Conservation (phyloP, 139 green algal genomes). For the Picochlorum sp. region DNA sequence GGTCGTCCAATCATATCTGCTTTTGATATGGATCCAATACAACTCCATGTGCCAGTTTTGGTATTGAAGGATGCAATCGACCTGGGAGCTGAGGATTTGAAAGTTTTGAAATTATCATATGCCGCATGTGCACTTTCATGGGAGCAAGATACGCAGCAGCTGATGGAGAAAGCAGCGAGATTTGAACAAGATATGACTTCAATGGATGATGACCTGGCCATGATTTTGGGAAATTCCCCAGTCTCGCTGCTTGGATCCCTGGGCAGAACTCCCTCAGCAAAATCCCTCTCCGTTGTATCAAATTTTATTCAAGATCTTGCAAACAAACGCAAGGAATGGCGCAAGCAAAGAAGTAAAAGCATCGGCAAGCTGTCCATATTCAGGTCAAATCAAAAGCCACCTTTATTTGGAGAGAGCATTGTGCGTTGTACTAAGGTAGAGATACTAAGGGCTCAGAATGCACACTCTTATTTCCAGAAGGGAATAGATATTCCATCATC, state of each 20-base stretch:
- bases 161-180: background rate
- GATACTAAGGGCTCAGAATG: too few species aligned
- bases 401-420: constrained; percentile 23
- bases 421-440: background rate
- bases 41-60: constrained; percentile 20
- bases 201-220: background rate
- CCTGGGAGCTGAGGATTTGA: background rate
- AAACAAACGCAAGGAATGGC: constrained; percentile 6
- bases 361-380: constrained; percentile 10
- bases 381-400: constrained; percentile 9
- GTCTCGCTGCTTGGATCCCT: background rate
- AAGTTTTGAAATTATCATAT: background rate
- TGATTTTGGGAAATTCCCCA: background rate
- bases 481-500: constrained; percentile 2
- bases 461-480: too few species aligned
- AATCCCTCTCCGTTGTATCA: constrained; percentile 6
- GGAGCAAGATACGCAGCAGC: background rate
- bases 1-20: constrained; percentile 78
- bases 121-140: background rate
- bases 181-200: background rate
- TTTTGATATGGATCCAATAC: constrained; percentile 62
- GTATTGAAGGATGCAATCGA: background rate
- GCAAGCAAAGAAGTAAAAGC: constrained; percentile 2
- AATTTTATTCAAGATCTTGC: constrained; percentile 4
- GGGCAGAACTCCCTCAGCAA: background rate